These are phyloP conservation scores for Lipomyces sp. DNA, from an alignment of 805 yeast genomes.

Conservation along the genomic window DNA sequence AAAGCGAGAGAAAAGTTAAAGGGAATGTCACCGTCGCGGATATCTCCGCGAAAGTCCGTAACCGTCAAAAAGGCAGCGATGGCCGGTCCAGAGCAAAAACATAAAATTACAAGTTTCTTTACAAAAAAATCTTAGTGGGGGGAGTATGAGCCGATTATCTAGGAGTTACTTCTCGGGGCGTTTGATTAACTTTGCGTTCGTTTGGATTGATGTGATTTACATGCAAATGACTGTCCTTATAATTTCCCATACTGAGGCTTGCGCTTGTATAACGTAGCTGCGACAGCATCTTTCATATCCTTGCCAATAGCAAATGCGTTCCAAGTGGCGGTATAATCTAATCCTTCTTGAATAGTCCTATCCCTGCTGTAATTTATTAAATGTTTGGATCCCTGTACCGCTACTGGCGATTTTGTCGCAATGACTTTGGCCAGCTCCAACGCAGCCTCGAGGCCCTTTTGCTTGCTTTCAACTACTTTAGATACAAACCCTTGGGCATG, in stretches of 20 bases:
- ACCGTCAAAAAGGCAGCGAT: background rate
- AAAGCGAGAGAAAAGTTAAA: background rate
- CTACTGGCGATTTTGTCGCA: constrained; percentile 57
- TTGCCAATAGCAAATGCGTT: constrained; percentile 48
- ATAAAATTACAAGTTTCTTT: constrained; percentile 25
- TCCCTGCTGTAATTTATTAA: constrained; percentile 53
- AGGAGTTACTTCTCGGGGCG: background rate
- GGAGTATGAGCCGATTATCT: background rate
- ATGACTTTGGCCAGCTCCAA: constrained; percentile 55
- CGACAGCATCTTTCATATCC: constrained; percentile 17
- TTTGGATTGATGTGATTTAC: background rate
- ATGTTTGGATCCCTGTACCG: constrained; percentile 67
- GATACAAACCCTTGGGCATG: constrained; percentile 59
- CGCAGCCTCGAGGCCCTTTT: constrained; percentile 58
- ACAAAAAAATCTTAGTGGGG: constrained; percentile 5
- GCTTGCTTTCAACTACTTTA: constrained; percentile 53
- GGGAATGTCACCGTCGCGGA: background rate
- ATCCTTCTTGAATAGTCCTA: constrained; percentile 54
- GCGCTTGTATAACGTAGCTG: constrained; percentile 7
- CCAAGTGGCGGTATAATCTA: constrained; percentile 56
- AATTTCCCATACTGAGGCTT: constrained; percentile 18
- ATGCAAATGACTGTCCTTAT: background rate
- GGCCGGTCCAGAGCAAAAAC: background rate
- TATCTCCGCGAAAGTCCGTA: constrained; percentile 1
- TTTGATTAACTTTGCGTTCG: background rate